A percentile compares a stretch with the other conserved stretches of the same genome.
Evolutionary conservation across 2,329 filamentous ascomycete species (phyloP).

Genomic region (Aspergillus novofumigatus): DNA sequence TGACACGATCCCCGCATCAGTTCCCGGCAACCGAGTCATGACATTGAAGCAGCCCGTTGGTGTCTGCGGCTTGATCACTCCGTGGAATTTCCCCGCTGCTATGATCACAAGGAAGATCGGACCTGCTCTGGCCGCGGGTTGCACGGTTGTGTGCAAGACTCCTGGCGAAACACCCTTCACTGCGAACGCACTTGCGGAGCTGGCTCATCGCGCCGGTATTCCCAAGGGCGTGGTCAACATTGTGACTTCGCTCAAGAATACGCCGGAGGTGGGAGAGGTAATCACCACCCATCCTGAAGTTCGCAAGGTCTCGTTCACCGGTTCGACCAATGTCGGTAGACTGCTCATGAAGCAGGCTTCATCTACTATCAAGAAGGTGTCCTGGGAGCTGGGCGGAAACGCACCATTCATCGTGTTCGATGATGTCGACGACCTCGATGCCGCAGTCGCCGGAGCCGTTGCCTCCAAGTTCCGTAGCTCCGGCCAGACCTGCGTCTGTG

Average conservation of each 20-base stretch:
- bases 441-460: slow-evolving; percentile 77
- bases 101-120: slow-evolving; percentile 51
- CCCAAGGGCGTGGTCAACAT: slow-evolving; percentile 89
- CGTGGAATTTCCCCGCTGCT: slow-evolving; percentile 60
- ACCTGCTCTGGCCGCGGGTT: slow-evolving; percentile 78
- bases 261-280: slow-evolving; percentile 68
- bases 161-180: slow-evolving; percentile 92
- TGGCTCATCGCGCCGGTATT: slow-evolving; percentile 81
- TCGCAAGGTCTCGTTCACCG: slow-evolving; percentile 92
- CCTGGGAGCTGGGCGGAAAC: slow-evolving; percentile 90
- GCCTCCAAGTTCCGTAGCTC: slow-evolving; percentile 89
- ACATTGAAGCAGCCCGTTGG: slow-evolving; percentile 65
- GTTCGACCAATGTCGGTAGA: slow-evolving; percentile 61
- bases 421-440: slow-evolving; percentile 77
- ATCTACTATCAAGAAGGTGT: slow-evolving; percentile 77
- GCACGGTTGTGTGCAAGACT: slow-evolving; percentile 88
- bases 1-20: slow-evolving; percentile 57
- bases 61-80: slow-evolving; percentile 64
- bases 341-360: slow-evolving; percentile 89
- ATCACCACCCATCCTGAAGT: slow-evolving; percentile 73
- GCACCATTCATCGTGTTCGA: slow-evolving; percentile 97
- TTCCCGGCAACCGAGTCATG: slow-evolving; percentile 58
- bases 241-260: slow-evolving; percentile 75
- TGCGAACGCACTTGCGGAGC: slow-evolving; percentile 78
- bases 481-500: slow-evolving; percentile 92